A percentile compares a stretch with the other conserved stretches of the same genome.
These are phyloP conservation scores for Botrytis elliptica DNA, from an alignment of 2,329 filamentous ascomycete genomes.

Conservation along the genomic window DNA sequence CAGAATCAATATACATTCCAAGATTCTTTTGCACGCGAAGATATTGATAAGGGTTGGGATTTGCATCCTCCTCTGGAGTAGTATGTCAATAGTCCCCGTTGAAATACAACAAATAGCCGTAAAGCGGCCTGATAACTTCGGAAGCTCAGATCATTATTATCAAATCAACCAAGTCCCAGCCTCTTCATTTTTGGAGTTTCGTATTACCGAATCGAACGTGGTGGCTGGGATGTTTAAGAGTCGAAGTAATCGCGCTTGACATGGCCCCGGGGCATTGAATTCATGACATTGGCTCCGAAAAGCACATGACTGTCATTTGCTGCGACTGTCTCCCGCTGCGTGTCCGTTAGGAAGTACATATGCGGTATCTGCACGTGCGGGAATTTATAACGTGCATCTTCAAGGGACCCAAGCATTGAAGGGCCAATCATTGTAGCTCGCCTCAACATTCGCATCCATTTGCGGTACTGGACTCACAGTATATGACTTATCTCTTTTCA, in stretches of 20 bases:
- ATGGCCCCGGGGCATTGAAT: background rate
- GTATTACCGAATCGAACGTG: background rate
- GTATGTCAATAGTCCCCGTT: background rate
- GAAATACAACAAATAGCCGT: constrained; percentile 7
- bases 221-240: constrained; percentile 4
- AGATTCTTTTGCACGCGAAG: background rate
- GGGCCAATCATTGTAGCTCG: constrained; percentile 27
- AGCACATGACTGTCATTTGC: constrained; percentile 31
- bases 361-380: constrained; percentile 29
- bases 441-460: constrained; percentile 25
- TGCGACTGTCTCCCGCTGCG: constrained; percentile 26
- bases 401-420: constrained; percentile 23
- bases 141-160: background rate
- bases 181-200: constrained; percentile 12
- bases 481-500: constrained; percentile 24
- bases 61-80: constrained; percentile 10
- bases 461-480: constrained; percentile 3
- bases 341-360: constrained; percentile 27
- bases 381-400: constrained; percentile 26
- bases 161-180: background rate
- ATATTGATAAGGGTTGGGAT: constrained; percentile 1
- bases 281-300: constrained; percentile 18
- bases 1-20: background rate
- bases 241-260: constrained; percentile 8
- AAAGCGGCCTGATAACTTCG: constrained; percentile 12